These are phyloP conservation scores for Beauveria caledonica DNA, from an alignment of 2,329 filamentous ascomycete genomes.

Conservation along the genomic window DNA sequence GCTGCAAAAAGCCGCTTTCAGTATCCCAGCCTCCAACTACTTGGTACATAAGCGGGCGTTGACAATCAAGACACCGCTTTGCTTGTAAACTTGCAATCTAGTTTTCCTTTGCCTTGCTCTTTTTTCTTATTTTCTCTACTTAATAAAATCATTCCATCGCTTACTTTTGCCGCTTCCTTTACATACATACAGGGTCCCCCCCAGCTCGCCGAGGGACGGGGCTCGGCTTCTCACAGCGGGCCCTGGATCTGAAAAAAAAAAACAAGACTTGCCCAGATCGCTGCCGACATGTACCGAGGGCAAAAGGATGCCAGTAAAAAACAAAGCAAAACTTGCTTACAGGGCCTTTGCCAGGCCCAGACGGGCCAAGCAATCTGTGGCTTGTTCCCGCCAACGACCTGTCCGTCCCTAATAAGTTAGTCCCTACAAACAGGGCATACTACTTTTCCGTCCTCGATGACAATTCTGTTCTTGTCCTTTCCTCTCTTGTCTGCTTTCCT, in stretches of 20 bases:
- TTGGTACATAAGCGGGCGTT: too few species aligned
- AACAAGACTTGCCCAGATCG: conserved; percentile 2
- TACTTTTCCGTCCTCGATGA: neutral
- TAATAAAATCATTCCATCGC: too few species aligned
- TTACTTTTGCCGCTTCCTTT: too few species aligned
- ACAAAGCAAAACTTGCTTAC: neutral
- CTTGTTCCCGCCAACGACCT: neutral
- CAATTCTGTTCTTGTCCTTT: neutral
- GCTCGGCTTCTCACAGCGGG: neutral
- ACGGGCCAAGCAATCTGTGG: neutral
- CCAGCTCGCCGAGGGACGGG: neutral
- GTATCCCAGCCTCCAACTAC: too few species aligned
- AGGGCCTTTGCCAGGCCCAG: neutral
- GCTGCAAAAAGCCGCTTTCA: too few species aligned
- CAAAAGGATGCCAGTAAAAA: neutral
- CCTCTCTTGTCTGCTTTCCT: neutral
- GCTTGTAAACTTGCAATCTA: too few species aligned
- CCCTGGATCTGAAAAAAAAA: neutral
- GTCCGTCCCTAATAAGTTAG: too few species aligned
- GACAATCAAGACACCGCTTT: too few species aligned
- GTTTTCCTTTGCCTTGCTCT: too few species aligned
- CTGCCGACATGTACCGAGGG: conserved; percentile 9
- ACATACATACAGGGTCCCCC: too few species aligned
- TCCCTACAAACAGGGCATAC: too few species aligned
- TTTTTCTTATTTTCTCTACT: too few species aligned